Evolutionary conservation across 176 grass and related monocot genomes (phyloP), one percentile per base, ranked within the genome.

Genomic region (Typha latifolia): DNA sequence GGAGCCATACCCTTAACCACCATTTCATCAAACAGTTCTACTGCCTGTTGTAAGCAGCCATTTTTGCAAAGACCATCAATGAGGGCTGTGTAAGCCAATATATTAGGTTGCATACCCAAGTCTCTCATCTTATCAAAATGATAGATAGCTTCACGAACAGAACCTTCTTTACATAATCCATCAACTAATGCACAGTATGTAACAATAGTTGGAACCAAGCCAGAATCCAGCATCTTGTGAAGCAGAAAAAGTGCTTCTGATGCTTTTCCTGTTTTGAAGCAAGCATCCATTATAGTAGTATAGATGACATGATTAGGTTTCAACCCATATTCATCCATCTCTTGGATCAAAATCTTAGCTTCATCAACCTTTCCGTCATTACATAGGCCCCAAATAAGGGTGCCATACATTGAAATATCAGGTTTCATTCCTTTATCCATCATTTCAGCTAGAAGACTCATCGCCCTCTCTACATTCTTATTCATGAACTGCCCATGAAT

Each of bases 61-160:
- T 59, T 97, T 80, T 97, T 97, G 72, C 93, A 89, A 67, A 86
- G 82, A 49, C 93, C 93, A 68, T 92, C 83, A 57, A 97, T 89
- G 65, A 97, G 69, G 31, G 89, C 76, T 0, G 88, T 92, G 70
- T 90, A 97, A 53, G 47, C 76, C 32, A 70, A 74, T 49, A 91
- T 32, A 90, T 92, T 97, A 56, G 88, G 78, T 34, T 79, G 62
- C 75, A 97, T 32, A 48, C 83, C 88, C 61, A 73, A 66, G 50
- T 86, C 64, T 74, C 77, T 89, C 85, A 92, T 92, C 72, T 80
- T 90, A 18, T 82, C 78, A 70, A 97, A 97, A 84, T 92, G 83
- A 61, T 49, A 80, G 49, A 65, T 51, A 71, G 93, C 94, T 69
- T 92, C 83, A 9, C 23, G 11, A 48, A 97, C 37, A 48, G 64